phyloP scores from a whole-genome alignment of 192 early-diverging fungal species.

The Radiomyces spectabilis region DNA sequence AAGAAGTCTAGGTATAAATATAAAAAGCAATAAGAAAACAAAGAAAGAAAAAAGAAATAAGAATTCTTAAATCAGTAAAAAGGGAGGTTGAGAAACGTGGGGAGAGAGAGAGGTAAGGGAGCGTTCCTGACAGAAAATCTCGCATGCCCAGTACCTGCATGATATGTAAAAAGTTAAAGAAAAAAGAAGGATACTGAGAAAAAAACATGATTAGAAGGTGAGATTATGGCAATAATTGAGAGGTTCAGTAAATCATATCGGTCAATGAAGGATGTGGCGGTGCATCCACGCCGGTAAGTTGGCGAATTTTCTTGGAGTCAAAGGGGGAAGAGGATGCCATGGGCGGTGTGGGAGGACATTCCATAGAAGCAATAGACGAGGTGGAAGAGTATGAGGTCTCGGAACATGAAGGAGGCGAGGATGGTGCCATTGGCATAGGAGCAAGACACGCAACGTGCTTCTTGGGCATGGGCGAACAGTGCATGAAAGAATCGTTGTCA shows the following conservation, averaged over 20 bases:
- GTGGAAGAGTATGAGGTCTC: conserved; percentile 4
- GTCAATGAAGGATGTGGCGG: not conserved
- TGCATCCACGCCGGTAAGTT: not conserved
- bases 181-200: conserved; percentile 6
- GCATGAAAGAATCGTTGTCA: too few relatives aligned
- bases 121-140: too few relatives aligned
- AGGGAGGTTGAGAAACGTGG: not conserved
- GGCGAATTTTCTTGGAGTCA: not conserved
- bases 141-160: too few relatives aligned
- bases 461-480: too few relatives aligned
- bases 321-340: not conserved
- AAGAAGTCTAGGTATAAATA: not conserved
- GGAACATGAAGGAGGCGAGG: not conserved
- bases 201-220: conserved; percentile 4
- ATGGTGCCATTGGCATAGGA: not conserved
- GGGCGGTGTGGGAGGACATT: not conserved
- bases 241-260: not conserved
- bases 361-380: not conserved
- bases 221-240: not conserved
- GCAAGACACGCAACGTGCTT: too few relatives aligned
- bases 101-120: not conserved
- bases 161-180: not conserved
- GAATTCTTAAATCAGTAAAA: not conserved
- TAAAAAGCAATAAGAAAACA: not conserved
- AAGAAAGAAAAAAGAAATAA: not conserved